Evolutionary conservation across 805 yeast genomes (phyloP), one percentile per base, ranked within the genome.

Genomic region (Torulaspora franciscae): DNA sequence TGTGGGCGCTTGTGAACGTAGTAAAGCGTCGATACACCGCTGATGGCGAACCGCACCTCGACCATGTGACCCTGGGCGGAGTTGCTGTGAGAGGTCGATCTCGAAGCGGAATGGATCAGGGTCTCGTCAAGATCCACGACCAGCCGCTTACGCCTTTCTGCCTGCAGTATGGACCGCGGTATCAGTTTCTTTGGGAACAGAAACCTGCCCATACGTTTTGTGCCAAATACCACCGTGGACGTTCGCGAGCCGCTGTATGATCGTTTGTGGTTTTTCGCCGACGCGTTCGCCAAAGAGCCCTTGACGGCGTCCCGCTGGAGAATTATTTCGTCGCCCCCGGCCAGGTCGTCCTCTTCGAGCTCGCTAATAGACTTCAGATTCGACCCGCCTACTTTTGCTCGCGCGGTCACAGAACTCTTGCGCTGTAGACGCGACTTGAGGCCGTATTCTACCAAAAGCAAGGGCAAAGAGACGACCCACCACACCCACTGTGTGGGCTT

Each of bases 61-160:
- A 91, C 84, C 75, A 89, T 81, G 49, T 83, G 81, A 25, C 77
- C 77, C 36, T 73, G 68, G 9, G 66, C 51, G 2, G 61, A 58
- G 30, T 56, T 59, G 32, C 53, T 48, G 38, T 54, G 59, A 1
- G 65, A 51, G 8, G 62, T 61, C 2, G 77, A 75, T 46, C 95
- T 73, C 4, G 95, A 81, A 45, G 89, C 73, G 1, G 98, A 89
- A 62, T 93, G 99, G 45, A 93, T 89, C 45, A 93, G 69, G 0
- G 99, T 93, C 59, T 93, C 99, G 65, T 91, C 99, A 25, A 93
- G 74, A 61, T 93, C 99, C 19, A 93, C 70, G 1, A 93, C 85
- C 25, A 93, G 72, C 58, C 88, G 89, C 52, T 73, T 74, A 48
- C 55, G 69, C 55, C 62, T 71, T 67, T 55, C 57, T 4, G 64